Percentiles rank a stretch among this genome's conserved stretches.
Evolutionary conservation across 2,329 filamentous ascomycete species (phyloP).

Genomic region (Neocatenulostroma microsporum): DNA sequence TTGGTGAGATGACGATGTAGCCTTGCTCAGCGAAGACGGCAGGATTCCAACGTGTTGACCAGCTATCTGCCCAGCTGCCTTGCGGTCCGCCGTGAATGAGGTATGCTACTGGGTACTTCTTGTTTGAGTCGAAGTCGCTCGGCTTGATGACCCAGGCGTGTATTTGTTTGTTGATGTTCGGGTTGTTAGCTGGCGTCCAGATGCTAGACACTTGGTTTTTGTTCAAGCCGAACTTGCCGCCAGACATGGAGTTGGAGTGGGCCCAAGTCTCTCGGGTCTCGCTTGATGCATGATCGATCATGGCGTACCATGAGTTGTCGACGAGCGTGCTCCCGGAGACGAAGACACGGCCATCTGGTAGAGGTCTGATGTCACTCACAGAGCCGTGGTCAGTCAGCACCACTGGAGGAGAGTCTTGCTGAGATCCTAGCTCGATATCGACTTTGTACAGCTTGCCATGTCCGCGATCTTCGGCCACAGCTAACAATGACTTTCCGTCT

Average conservation of each 20-base stretch:
- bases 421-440: slow-evolving; percentile 18
- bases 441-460: slow-evolving; percentile 50
- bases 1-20: slow-evolving; percentile 26
- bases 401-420: neutral
- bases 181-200: slow-evolving; percentile 58
- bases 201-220: slow-evolving; percentile 58
- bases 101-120: slow-evolving; percentile 27
- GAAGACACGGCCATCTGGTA: slow-evolving; percentile 50
- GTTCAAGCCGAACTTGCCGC: slow-evolving; percentile 59
- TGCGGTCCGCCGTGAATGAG: slow-evolving; percentile 27
- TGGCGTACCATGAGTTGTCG: slow-evolving; percentile 63
- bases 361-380: slow-evolving; percentile 45
- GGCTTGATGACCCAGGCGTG: slow-evolving; percentile 40
- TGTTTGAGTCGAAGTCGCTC: slow-evolving; percentile 20
- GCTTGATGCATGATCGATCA: slow-evolving; percentile 45
- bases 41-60: slow-evolving; percentile 25
- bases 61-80: slow-evolving; percentile 21
- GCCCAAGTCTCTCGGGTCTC: slow-evolving; percentile 27
- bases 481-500: slow-evolving; percentile 56
- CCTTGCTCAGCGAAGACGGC: slow-evolving; percentile 26
- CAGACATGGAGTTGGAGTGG: slow-evolving; percentile 55
- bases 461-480: slow-evolving; percentile 66
- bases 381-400: slow-evolving; percentile 45
- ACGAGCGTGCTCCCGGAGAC: slow-evolving; percentile 60
- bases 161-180: slow-evolving; percentile 46